Conservation (phyloP, 768 basidiomycete species). For the Rhodotorula graminis region DNA sequence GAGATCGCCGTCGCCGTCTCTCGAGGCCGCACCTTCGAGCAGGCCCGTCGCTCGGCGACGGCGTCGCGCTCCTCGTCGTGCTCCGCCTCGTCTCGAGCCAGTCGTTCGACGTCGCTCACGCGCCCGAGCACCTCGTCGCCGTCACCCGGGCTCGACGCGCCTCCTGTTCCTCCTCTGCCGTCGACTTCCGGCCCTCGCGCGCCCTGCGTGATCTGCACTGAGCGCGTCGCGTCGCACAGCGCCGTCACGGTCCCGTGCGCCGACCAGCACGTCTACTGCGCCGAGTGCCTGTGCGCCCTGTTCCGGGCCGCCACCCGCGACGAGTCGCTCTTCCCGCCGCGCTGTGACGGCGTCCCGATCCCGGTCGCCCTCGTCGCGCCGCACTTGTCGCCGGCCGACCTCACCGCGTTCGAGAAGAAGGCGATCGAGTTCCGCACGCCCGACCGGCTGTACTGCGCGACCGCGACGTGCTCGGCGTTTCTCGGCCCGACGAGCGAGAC, state of each 20-base stretch:
- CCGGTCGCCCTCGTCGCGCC: constrained; percentile 29
- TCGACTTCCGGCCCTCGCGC: not conserved
- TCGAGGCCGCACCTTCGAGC: not conserved
- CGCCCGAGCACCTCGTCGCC: not conserved
- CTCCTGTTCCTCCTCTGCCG: not conserved
- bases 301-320: constrained; percentile 53
- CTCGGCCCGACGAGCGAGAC: not conserved
- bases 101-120: not conserved
- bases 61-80: not conserved
- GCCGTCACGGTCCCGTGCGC: constrained; percentile 3
- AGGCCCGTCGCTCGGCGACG: not conserved
- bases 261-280: constrained; percentile 52
- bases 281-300: constrained; percentile 50
- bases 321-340: constrained; percentile 56
- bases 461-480: not conserved
- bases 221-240: not conserved
- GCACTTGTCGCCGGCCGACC: not conserved
- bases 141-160: not conserved
- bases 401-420: not conserved
- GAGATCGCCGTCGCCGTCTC: not conserved
- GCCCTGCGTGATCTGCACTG: constrained; percentile 7
- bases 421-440: constrained; percentile 4
- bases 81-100: too few relatives aligned
- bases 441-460: constrained; percentile 11
- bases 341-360: constrained; percentile 53